Base-by-base conservation (phyloP, 169 alveolate species). In the Cryptosporidium sp. region DNA sequence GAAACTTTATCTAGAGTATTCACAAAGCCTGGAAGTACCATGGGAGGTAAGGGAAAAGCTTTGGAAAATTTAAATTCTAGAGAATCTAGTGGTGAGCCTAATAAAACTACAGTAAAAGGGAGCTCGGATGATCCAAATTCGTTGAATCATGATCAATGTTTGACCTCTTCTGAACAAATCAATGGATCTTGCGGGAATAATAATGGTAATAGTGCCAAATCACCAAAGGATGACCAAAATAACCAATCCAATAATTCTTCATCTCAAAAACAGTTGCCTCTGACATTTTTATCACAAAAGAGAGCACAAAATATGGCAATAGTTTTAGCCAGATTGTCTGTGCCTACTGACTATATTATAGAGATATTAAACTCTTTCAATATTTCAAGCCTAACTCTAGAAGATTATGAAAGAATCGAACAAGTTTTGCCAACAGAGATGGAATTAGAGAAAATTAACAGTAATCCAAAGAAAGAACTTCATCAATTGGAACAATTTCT, bases 261-360 rank as follows among this genome's bases (percentile, higher is more conserved):
- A 42, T 26, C 51, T 33, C 73, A 62, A 42, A 80, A 80, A 45
- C 89, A 80, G 51, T 48, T 80, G 10, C 89, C 89, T 12, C 52
- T 80, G 70, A 60, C 73, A 31, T 80, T 65, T 10, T 33, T 80
- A 18, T 80, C 89, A 35, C 89, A 80, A 62, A 91, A 85, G 58
- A 85, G 94, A 16, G 94, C 94, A 29, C 94, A 91, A 51, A 91
- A 91, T 69, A 86, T 91, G 60, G 94, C 92, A 26, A 91, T 91
- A 1, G 91, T 91, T 39, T 85, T 85, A 10, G 92, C 94, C 23
- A 65, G 94, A 48, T 73, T 91, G 0, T 73, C 92, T 3, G 89
- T 91, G 18, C 75, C 92, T 14, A 86, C 86, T 7, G 85, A 85
- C 60, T 91, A 85, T 26, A 75, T 87, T 52, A 91, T 91, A 21